These are phyloP conservation scores for Saraca asoca DNA, from an alignment of 331 rosid species.

Conservation along the genomic window DNA sequence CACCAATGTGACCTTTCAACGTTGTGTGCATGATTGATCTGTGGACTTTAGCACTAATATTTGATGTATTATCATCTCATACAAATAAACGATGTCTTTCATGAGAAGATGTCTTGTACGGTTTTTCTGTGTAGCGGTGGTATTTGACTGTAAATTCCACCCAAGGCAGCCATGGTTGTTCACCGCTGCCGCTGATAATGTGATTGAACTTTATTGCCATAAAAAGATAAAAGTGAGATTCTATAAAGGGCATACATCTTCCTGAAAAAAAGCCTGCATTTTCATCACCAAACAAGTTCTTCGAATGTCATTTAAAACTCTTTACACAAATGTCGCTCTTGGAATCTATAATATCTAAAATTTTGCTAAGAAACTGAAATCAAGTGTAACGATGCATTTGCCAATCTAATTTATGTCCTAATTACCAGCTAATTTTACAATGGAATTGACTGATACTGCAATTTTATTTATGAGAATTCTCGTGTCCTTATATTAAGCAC, in stretches of 20 bases:
- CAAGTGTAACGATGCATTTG: too few relatives aligned
- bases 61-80: not conserved
- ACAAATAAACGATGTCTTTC: not conserved
- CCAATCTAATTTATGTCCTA: too few relatives aligned
- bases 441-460: too few relatives aligned
- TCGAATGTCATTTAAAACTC: constrained; percentile 17
- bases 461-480: too few relatives aligned
- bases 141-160: constrained; percentile 92
- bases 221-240: constrained; percentile 35
- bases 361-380: too few relatives aligned
- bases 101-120: constrained; percentile 11
- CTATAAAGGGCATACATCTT: constrained; percentile 14
- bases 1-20: constrained; percentile 75
- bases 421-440: too few relatives aligned
- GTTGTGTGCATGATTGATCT: too few relatives aligned
- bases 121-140: constrained; percentile 54
- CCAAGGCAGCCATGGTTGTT: constrained; percentile 96
- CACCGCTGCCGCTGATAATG: constrained; percentile 83
- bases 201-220: constrained; percentile 76
- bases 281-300: constrained; percentile 13
- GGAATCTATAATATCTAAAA: too few relatives aligned
- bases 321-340: too few relatives aligned
- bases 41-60: too few relatives aligned
- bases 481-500: too few relatives aligned
- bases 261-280: constrained; percentile 7